phyloP scores from a whole-genome alignment of 1,284 basidiomycete species.

The Hemileia vastatrix region DNA sequence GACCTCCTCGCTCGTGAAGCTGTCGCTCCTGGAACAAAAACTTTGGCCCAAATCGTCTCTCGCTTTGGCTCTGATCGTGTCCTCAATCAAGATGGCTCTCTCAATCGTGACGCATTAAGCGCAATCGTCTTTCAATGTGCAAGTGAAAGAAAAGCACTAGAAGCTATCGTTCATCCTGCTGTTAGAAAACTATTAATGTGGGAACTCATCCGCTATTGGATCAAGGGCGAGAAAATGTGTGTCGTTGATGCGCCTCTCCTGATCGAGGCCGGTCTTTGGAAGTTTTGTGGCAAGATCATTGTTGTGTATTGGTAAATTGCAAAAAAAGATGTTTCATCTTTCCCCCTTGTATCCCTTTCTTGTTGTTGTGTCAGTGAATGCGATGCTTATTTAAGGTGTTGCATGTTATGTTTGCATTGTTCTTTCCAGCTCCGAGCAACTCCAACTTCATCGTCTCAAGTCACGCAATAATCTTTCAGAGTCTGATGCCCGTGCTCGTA shows the following conservation, averaged over 20 bases:
- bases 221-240: conserved; percentile 64
- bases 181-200: conserved; percentile 67
- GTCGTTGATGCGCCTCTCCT: conserved; percentile 88
- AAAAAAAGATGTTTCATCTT: background rate
- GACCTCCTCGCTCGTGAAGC: conserved; percentile 81
- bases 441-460: conserved; percentile 71
- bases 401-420: background rate
- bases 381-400: background rate
- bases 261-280: conserved; percentile 80
- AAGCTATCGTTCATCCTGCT: conserved; percentile 80
- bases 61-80: conserved; percentile 66
- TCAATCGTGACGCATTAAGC: conserved; percentile 77
- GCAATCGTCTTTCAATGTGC: conserved; percentile 73
- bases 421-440: conserved; percentile 54
- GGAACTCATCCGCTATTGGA: conserved; percentile 62
- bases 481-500: conserved; percentile 56
- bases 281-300: conserved; percentile 69
- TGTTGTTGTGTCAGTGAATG: background rate
- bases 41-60: conserved; percentile 57
- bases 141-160: conserved; percentile 61
- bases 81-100: conserved; percentile 54
- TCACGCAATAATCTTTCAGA: conserved; percentile 39
- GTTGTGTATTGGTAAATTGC: conserved; percentile 79
- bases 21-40: conserved; percentile 71
- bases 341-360: background rate